Evolutionary conservation across 225 moss, liverwort and hornwort species (phyloP), one percentile per base, ranked within the genome.

Genomic region (Bryum argenteum): DNA sequence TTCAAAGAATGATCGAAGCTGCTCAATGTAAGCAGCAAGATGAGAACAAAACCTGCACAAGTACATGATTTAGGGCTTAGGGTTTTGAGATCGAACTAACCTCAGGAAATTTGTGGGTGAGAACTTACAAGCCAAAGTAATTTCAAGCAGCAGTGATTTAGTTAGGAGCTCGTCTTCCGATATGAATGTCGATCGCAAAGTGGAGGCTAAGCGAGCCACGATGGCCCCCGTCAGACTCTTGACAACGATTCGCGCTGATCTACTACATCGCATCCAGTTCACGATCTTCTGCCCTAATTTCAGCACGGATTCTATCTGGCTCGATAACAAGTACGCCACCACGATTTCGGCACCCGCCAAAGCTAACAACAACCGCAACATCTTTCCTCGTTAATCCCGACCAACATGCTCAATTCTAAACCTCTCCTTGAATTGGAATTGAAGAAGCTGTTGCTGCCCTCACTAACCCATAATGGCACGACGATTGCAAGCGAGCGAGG

Each of bases 41-140:
- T 23, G 28, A 95, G 72, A 70, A 88, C 79, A 69, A 87, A 93
- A 73, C 83, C 95, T 95, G 86, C 78, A 84, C 47, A 15, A 54
- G 23, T 77, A 22, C 24, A 23, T 8, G 7, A 65, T 38, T 61
- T 41, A 61, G 16, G 1, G 16, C 54, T 47, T 72, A 63, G 67
- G 68, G 54, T 47, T 67, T 52, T n/a, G 51, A 23, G 42, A 69
- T 57, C 69, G 16, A 70, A 13, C 39, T 8, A 23, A 20, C 7
- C 33, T 33, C 10, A 39, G 58, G 53, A 50, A 43, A 58, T 56
- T 45, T 15, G 20, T 12, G 15, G 33, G 7, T 10, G n/a, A 12
- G 47, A n/a, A 17, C 78, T 26, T 77, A 95, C 95, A 89, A 58
- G 80, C 83, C 11, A 92, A 50, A 20, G 83, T 65, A 20, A 89